Base-by-base conservation (phyloP, 192 early-diverging fungal species). In the Coemansia asiatica region DNA sequence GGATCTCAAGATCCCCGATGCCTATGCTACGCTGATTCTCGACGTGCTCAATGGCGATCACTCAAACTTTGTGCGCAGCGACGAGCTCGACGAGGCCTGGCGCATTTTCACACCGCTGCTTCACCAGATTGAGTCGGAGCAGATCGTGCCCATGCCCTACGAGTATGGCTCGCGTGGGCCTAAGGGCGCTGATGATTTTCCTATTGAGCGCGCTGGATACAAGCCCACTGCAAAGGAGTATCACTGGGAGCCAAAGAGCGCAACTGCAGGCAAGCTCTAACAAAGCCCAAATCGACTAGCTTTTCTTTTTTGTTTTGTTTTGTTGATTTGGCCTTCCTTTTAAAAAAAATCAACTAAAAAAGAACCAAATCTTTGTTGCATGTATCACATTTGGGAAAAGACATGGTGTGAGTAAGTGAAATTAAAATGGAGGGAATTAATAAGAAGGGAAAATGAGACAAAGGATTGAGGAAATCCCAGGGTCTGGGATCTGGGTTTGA, bases 21-120 rank as follows among this genome's bases (percentile, higher is more conserved):
- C 97, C 12, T 98, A 98, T 72, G 95, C 96, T 62, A 87, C 93
- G n/a, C 82, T 98, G 54, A 92, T 98, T 62, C 83, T 97, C 27
- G 97, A 97, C 63, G 89, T 91, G 7, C 73, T 98, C 27, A 89
- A 89, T 46, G 94, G 93, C 35, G 96, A 97, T 67, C 94, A 97
- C 70, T 90, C 90, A 60, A 96, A 97, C 86, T 96, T 98, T 90
- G 92, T 97, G 31, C 86, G 92, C 48, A 85, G 89, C 69, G 92
- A 94, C 75, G 94, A 95, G 83, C 83, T 98, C 21, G 95, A 95
- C 68, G 92, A 89, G 62, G 95, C 97, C 4, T 98, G 97, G 97
- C 91, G 91, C 76, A 95, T 98, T 53, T 97, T 98, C 71, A 98
- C 97, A 0, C 97, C 97, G 7, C 81, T 97, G 31, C 80, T 98